Evolutionary conservation across 2,329 filamentous ascomycete genomes (phyloP).

Genomic region (Calonectria pseudoreteaudii): DNA sequence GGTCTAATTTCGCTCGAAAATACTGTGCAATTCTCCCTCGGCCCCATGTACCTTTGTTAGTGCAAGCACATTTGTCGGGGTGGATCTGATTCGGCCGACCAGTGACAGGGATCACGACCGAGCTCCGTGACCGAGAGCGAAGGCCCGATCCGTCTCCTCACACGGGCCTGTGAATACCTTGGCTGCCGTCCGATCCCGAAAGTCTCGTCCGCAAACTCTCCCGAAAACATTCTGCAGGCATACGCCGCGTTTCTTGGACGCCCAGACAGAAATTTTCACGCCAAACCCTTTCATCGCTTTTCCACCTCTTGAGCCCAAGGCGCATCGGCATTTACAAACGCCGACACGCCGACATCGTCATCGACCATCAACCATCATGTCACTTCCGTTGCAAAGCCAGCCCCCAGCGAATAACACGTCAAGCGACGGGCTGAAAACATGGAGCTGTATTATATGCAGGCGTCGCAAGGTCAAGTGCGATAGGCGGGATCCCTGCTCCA

Average conservation of each 20-base stretch:
- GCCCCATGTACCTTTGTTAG: slow-evolving; percentile 26
- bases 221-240: background rate
- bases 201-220: background rate
- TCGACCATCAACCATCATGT: slow-evolving; percentile 15
- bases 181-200: slow-evolving; percentile 5
- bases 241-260: background rate
- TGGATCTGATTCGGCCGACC: slow-evolving; percentile 16
- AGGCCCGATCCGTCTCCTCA: slow-evolving; percentile 27
- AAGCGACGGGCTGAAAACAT: slow-evolving; percentile 40
- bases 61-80: background rate
- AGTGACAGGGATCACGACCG: slow-evolving; percentile 37
- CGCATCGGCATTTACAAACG: slow-evolving; percentile 20
- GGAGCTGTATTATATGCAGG: slow-evolving; percentile 48
- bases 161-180: background rate
- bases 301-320: background rate
- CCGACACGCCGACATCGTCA: slow-evolving; percentile 20
- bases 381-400: background rate
- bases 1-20: too few species aligned
- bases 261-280: background rate
- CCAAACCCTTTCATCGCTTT: background rate
- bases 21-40: background rate
- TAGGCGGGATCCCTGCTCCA: slow-evolving; percentile 44
- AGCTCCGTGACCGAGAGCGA: slow-evolving; percentile 46
- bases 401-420: slow-evolving; percentile 11
- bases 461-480: slow-evolving; percentile 48